Evolutionary conservation across 129 eudicot genomes (phyloP).

Genomic region (Escallonia rubra): DNA sequence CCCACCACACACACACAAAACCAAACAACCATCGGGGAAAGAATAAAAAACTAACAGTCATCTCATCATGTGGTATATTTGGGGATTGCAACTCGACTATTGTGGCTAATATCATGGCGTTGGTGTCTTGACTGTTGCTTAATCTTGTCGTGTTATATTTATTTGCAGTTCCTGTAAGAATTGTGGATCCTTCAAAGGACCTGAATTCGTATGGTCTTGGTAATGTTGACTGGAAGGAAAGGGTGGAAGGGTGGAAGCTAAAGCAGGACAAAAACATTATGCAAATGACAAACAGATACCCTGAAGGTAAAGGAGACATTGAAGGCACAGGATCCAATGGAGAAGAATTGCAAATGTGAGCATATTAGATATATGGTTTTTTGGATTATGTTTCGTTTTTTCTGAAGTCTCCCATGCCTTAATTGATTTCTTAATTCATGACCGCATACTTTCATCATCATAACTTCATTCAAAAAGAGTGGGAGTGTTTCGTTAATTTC

Average conservation of each 20-base stretch:
- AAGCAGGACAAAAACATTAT: conserved; percentile 71
- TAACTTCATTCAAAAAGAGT: too few relatives aligned
- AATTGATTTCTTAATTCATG: too few relatives aligned
- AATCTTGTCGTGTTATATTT: conserved; percentile 7
- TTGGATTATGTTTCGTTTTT: neutral
- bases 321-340: conserved; percentile 91
- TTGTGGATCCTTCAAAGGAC: conserved; percentile 88
- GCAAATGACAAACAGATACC: conserved; percentile 50
- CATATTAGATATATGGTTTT: conserved; percentile 6
- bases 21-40: too few relatives aligned
- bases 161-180: conserved; percentile 79
- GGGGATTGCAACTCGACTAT: neutral
- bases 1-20: too few relatives aligned
- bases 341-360: conserved; percentile 83
- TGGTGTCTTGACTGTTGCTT: too few relatives aligned
- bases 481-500: too few relatives aligned
- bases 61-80: neutral
- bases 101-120: too few relatives aligned
- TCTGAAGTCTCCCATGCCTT: too few relatives aligned
- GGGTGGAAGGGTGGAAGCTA: conserved; percentile 86
- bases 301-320: conserved; percentile 82
- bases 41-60: neutral
- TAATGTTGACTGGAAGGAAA: conserved; percentile 86
- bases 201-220: conserved; percentile 76
- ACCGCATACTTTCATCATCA: too few relatives aligned